Evolutionary conservation across 768 basidiomycete genomes (phyloP).

Genomic region (Piloderma croceum): DNA sequence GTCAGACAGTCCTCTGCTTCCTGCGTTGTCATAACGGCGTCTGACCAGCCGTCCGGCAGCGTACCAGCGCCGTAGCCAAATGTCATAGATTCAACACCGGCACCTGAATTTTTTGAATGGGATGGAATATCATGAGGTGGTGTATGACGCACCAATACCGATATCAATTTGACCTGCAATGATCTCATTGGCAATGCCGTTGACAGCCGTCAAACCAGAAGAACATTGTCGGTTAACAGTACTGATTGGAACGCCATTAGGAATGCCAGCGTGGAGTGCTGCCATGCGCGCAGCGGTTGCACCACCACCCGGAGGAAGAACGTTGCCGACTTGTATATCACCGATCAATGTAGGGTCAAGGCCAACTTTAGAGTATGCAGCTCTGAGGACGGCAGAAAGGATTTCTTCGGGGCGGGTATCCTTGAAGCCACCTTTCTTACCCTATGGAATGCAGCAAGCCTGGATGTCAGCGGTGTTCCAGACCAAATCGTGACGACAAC

Average conservation of each 20-base stretch:
- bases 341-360: conserved; percentile 81
- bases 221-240: conserved; percentile 92
- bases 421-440: conserved; percentile 85
- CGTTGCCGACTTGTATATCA: conserved; percentile 83
- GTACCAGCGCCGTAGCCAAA: conserved; percentile 61
- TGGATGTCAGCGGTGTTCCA: conserved; percentile 1
- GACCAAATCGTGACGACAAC: conserved; percentile 10
- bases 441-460: conserved; percentile 42
- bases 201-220: conserved; percentile 76
- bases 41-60: conserved; percentile 53
- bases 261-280: conserved; percentile 79
- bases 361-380: conserved; percentile 58
- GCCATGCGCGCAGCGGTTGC: conserved; percentile 83
- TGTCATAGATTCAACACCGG: conserved; percentile 90
- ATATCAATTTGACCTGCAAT: conserved; percentile 76
- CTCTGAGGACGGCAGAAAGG: conserved; percentile 69
- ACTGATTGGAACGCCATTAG: conserved; percentile 64
- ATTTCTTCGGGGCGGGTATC: conserved; percentile 82
- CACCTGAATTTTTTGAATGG: conserved; percentile 38
- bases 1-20: conserved; percentile 78
- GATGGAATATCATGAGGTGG: conserved; percentile 1
- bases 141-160: conserved; percentile 63
- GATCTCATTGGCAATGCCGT: conserved; percentile 80
- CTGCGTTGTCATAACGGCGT: conserved; percentile 56
- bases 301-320: conserved; percentile 82